These are phyloP conservation scores for Coprinopsis sp. DNA, from an alignment of 768 basidiomycete genomes.

Conservation along the genomic window DNA sequence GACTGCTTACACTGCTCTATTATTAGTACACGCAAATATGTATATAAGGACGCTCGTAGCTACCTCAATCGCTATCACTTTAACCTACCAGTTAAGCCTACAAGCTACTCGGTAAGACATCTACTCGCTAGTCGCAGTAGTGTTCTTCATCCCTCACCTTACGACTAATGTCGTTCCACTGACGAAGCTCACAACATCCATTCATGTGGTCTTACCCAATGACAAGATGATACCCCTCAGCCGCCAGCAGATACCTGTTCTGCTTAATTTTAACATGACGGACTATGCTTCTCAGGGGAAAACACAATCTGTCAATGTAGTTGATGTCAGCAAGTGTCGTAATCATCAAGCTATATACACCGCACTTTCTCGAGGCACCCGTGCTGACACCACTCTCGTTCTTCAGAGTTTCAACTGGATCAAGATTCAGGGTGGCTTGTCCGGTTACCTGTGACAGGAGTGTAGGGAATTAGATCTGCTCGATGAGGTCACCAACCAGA, in stretches of 20 bases:
- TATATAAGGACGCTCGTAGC: no score
- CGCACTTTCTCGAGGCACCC: not conserved
- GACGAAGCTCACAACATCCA: not conserved
- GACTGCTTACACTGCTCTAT: no score
- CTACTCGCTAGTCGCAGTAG: no score
- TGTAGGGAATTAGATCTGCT: not conserved
- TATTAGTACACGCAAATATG: no score
- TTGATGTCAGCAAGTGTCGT: not conserved
- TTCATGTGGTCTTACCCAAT: not conserved
- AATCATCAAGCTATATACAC: not conserved
- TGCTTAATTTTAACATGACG: conserved; percentile 1
- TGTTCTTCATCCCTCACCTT: no score
- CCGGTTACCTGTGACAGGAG: not conserved
- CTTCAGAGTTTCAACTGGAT: not conserved
- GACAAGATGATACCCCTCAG: not conserved
- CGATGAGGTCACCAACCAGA: no score
- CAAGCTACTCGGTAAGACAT: no score
- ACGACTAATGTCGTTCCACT: conserved; percentile 1
- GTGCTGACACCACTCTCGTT: not conserved
- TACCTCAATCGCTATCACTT: no score
- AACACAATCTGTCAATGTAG: not conserved
- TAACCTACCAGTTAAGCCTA: no score
- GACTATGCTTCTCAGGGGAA: conserved; percentile 3
- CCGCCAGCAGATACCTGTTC: not conserved
- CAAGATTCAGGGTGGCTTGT: not conserved